Conservation (phyloP, 768 basidiomycete species). For the Psilocybe cubensis region DNA sequence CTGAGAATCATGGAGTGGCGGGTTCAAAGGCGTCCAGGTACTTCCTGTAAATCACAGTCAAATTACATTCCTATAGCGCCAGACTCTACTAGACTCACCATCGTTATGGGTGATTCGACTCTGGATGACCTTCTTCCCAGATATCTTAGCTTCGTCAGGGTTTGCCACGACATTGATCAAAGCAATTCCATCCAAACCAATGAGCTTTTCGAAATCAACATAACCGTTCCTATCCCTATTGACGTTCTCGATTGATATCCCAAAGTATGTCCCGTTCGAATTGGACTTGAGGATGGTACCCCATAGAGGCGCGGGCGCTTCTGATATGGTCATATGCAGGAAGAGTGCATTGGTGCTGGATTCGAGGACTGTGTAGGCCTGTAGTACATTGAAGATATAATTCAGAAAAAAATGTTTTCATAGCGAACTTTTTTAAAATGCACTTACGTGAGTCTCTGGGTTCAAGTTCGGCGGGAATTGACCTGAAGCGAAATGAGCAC, state of each 20-base stretch:
- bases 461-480: conserved; percentile 91
- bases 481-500: conserved; percentile 81
- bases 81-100: conserved; percentile 49
- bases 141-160: conserved; percentile 70
- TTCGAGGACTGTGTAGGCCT: conserved; percentile 95
- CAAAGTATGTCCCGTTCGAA: conserved; percentile 97
- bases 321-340: conserved; percentile 93
- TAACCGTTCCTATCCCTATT: conserved; percentile 89
- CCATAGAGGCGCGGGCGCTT: conserved; percentile 74
- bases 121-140: conserved; percentile 76
- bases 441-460: conserved; percentile 86
- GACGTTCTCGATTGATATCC: conserved; percentile 82
- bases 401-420: not conserved
- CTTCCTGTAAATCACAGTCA: conserved; percentile 55
- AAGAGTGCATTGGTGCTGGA: conserved; percentile 93
- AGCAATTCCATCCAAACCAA: conserved; percentile 94
- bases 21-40: conserved; percentile 82
- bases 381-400: not conserved
- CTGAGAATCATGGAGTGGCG: conserved; percentile 77
- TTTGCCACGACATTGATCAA: conserved; percentile 91
- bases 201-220: conserved; percentile 98
- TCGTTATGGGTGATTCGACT: conserved; percentile 96
- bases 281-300: conserved; percentile 95
- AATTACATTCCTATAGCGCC: not conserved
- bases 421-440: no score